These are phyloP conservation scores for Citrus sinensis DNA, from an alignment of 345 rosid genomes.

Conservation along the genomic window DVS_A1.0 CM039161.1:4846501-4847000, in stretches of 20 bases:
- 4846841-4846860: neutral
- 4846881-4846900: no score
- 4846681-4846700: neutral
- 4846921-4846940: constrained; percentile 72
- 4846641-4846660: no score
- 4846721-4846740: constrained; percentile 12
- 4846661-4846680: no score
- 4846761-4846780: neutral
- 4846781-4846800: neutral
- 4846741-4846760: neutral
- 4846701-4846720: neutral
- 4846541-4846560: neutral
- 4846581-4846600: neutral
- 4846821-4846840: neutral
- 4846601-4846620: neutral
- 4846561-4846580: neutral
- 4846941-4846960: constrained; percentile 66
- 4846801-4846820: neutral
- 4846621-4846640: neutral
- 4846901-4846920: constrained; percentile 49
- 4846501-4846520: constrained; percentile 43
- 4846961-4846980: constrained; percentile 45
- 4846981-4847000: constrained; percentile 24
- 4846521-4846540: neutral
- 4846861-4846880: no score